Evolutionary conservation across 2,329 filamentous ascomycete genomes (phyloP), one percentile per base, ranked within the genome.

Genomic region (Stachybotrys elegans): DNA sequence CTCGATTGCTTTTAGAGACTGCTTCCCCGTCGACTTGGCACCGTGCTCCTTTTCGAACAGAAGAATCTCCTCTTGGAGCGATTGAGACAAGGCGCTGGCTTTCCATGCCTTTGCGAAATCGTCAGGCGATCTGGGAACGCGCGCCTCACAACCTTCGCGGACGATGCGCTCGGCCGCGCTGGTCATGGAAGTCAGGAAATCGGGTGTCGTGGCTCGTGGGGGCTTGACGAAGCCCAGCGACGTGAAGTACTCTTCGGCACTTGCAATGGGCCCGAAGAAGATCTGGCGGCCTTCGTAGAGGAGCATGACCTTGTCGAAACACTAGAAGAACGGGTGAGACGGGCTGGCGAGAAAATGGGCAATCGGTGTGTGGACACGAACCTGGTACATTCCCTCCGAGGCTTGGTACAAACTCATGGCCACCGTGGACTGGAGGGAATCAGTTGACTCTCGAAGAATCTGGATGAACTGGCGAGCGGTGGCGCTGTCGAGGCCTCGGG

Each of bases 151-250:
- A 23, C 78, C 79, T 3, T 69, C 59, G 35, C 75, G 75, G 20
- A 79, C 67, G 25, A 78, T 50, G 46, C 79, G 78, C 62, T 83
- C 79, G 7, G 65, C 51, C 1, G 79, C 65, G 16, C 75, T 76
- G 3, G 83, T 86, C 66, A 88, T 83, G 19, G 81, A 84, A 2
- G 83, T 88, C 40, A 88, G 63, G 67, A 87, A 88, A 57, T 88
- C 84, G 17, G 83, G 81, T 0, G 79, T 84, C 0, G 83, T 87
- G 65, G 81, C 79, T 13, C 83, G 79, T 3, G 79, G 62, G 3
- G 83, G 81, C 56, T 81, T 83, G 31, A 82, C 73, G 55, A 85
- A 87, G 5, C 84, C 84, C 1, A 88, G 70, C 52, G 79, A 69
- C 51, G 82, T 61, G 50, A 88, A 88, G 62, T 86, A 87, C 46